Evolutionary conservation across 2,329 filamentous ascomycete genomes (phyloP).

Genomic region (Aspergillus texensis): DNA sequence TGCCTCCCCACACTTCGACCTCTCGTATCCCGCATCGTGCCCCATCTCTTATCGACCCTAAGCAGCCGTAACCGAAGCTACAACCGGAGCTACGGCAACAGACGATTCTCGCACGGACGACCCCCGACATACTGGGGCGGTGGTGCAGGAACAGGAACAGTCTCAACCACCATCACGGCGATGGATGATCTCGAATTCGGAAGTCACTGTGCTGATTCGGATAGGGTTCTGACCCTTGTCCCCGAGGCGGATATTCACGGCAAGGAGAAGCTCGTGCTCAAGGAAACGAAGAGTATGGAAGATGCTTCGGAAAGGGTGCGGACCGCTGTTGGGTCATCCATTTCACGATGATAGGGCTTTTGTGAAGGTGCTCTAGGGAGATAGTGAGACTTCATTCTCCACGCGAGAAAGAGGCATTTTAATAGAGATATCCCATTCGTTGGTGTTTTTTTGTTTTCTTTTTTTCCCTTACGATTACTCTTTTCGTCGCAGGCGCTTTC

Average conservation of each 20-base stretch:
- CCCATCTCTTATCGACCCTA: slow-evolving; percentile 32
- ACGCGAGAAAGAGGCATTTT: neutral
- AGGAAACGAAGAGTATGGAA: slow-evolving; percentile 20
- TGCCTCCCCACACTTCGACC: slow-evolving; percentile 45
- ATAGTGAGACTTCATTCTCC: too few relatives aligned
- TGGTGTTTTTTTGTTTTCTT: neutral
- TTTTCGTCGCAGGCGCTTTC: neutral
- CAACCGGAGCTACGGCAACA: slow-evolving; percentile 17
- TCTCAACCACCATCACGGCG: slow-evolving; percentile 30
- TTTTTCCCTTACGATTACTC: neutral
- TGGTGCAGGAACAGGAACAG: slow-evolving; percentile 17
- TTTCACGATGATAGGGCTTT: slow-evolving; percentile 4
- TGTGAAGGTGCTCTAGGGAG: too few relatives aligned
- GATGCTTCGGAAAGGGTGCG: slow-evolving; percentile 5
- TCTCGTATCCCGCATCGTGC: slow-evolving; percentile 33
- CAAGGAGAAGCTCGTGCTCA: slow-evolving; percentile 16
- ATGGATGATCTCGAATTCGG: slow-evolving; percentile 34
- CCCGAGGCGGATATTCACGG: slow-evolving; percentile 16
- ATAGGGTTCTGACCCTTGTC: slow-evolving; percentile 27
- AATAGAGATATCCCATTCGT: slow-evolving; percentile 5
- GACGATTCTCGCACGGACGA: slow-evolving; percentile 18
- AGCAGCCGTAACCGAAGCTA: slow-evolving; percentile 23
- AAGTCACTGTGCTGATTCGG: slow-evolving; percentile 20
- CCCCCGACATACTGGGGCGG: slow-evolving; percentile 31
- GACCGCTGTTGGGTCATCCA: slow-evolving; percentile 1